Evolutionary conservation across 2,329 filamentous ascomycete species (phyloP).

Genomic region (Pseudocercospora cruenta): DNA sequence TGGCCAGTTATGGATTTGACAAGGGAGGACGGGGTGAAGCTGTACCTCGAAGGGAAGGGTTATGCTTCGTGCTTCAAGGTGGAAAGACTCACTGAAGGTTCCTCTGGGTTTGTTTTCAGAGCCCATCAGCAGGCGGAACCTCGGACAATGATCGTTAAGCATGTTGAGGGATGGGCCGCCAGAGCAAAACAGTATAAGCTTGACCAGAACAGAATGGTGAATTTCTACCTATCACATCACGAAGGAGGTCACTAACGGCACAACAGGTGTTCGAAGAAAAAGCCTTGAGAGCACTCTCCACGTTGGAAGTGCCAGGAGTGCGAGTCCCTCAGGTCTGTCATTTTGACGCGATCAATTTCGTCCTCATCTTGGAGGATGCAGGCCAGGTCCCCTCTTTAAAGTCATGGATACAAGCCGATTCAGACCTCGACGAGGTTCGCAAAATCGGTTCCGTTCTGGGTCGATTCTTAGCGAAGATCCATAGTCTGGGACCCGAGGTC

Average conservation of each 20-base stretch:
- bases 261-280: slow-evolving; percentile 6
- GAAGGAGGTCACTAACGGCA: background rate
- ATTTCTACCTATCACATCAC: background rate
- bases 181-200: slow-evolving; percentile 9
- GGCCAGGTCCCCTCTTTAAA: slow-evolving; percentile 20
- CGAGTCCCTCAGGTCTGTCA: slow-evolving; percentile 4
- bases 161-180: slow-evolving; percentile 11
- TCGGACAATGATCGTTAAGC: slow-evolving; percentile 12
- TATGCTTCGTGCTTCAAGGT: slow-evolving; percentile 8
- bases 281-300: slow-evolving; percentile 4
- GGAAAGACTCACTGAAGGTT: slow-evolving; percentile 11
- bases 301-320: background rate
- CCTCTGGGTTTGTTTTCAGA: slow-evolving; percentile 11
- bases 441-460: slow-evolving; percentile 18
- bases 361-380: slow-evolving; percentile 20
- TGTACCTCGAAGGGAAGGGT: slow-evolving; percentile 4
- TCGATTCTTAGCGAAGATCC: slow-evolving; percentile 23
- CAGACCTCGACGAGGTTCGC: background rate
- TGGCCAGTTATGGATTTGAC: slow-evolving; percentile 12
- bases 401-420: slow-evolving; percentile 15
- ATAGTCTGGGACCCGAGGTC: slow-evolving; percentile 12
- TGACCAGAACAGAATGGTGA: slow-evolving; percentile 13
- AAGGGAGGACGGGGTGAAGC: slow-evolving; percentile 8
- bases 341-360: slow-evolving; percentile 1
- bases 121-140: background rate